phyloP scores from a whole-genome alignment of 306 rosid species.

The Trifolium dubium region DNA sequence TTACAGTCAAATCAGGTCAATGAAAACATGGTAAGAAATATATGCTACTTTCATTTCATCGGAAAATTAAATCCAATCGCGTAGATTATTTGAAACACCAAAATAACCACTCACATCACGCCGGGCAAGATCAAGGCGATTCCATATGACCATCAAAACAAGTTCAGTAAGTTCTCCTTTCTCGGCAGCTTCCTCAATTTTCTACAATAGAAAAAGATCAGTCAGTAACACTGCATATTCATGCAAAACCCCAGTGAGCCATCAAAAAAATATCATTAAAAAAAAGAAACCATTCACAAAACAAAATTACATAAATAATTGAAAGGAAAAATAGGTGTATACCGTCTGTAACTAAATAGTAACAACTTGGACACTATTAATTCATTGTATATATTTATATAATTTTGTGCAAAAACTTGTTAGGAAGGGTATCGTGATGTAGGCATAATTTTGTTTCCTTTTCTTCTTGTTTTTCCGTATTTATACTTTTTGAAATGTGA shows the following conservation, averaged over 20 bases:
- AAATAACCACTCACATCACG: slow-evolving; percentile 76
- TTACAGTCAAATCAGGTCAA: slow-evolving; percentile 9
- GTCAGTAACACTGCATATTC: slow-evolving; percentile 6
- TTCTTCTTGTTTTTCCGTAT: no score
- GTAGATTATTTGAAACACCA: slow-evolving; percentile 28
- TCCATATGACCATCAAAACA: slow-evolving; percentile 95
- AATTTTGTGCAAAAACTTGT: no score
- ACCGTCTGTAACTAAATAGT: no score
- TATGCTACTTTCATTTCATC: slow-evolving; percentile 27
- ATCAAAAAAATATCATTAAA: background rate
- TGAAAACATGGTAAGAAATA: slow-evolving; percentile 11
- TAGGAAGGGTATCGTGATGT: no score
- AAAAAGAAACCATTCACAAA: background rate
- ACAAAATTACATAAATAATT: background rate
- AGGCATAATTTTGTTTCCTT: no score
- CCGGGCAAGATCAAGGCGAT: slow-evolving; percentile 96
- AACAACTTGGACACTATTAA: no score
- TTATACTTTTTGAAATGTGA: no score
- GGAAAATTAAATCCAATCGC: slow-evolving; percentile 15
- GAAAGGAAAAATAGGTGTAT: slow-evolving; percentile 8
- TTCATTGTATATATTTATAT: no score
- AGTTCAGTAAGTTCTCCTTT: slow-evolving; percentile 91
- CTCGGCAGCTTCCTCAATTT: slow-evolving; percentile 95
- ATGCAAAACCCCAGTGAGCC: background rate
- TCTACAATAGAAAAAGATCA: slow-evolving; percentile 53